Evolutionary conservation across 768 basidiomycete genomes (phyloP).

Genomic region (Macrocybe gigantea): DNA sequence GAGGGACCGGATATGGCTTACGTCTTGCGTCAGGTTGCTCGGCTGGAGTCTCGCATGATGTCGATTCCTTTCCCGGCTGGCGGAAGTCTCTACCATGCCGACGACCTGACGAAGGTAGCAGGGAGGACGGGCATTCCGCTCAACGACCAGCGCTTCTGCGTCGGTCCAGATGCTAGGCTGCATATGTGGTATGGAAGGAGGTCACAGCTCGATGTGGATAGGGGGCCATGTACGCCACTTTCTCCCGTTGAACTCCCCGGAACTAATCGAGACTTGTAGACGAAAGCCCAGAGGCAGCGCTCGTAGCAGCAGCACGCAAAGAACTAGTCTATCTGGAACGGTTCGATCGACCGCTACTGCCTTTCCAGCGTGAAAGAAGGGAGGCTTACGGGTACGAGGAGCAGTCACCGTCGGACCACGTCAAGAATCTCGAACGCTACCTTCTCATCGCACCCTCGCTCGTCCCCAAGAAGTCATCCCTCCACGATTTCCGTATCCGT

Average conservation of each 20-base stretch:
- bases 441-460: slow-evolving; percentile 44
- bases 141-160: slow-evolving; percentile 34
- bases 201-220: slow-evolving; percentile 38
- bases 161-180: slow-evolving; percentile 38
- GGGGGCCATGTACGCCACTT: slow-evolving; percentile 46
- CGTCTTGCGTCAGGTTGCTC: slow-evolving; percentile 34
- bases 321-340: slow-evolving; percentile 41
- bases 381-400: slow-evolving; percentile 36
- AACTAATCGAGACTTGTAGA: slow-evolving; percentile 34
- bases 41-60: slow-evolving; percentile 46
- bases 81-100: slow-evolving; percentile 42
- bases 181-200: slow-evolving; percentile 45
- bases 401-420: slow-evolving; percentile 36
- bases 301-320: slow-evolving; percentile 36
- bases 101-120: slow-evolving; percentile 38
- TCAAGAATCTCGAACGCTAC: slow-evolving; percentile 43
- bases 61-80: slow-evolving; percentile 41
- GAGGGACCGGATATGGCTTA: slow-evolving; percentile 32
- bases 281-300: slow-evolving; percentile 33
- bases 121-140: slow-evolving; percentile 28
- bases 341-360: slow-evolving; percentile 43
- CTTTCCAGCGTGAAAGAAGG: slow-evolving; percentile 36
- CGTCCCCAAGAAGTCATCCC: slow-evolving; percentile 30
- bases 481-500: slow-evolving; percentile 42
- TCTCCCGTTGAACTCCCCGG: slow-evolving; percentile 16